Conservation (phyloP, 108 stramenopile species). For the Cylindrotheca fusiformis region DNA sequence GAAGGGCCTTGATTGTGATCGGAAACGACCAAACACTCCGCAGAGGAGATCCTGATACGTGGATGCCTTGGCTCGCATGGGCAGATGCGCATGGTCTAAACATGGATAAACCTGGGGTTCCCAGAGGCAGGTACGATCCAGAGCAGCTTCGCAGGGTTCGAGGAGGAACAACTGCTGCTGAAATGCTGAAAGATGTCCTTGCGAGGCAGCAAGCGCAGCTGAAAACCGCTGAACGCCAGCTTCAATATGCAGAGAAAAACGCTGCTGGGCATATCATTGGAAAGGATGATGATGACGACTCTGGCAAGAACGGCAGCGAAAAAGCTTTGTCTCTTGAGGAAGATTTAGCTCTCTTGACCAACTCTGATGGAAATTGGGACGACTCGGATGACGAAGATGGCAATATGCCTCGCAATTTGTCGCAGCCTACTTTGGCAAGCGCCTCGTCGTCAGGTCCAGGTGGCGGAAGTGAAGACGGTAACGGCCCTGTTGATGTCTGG, state of each 20-base stretch:
- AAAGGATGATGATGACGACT: constrained; percentile 58
- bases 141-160: constrained; percentile 91
- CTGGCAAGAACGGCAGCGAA: constrained; percentile 25
- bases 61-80: constrained; percentile 88
- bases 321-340: constrained; percentile 56
- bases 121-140: constrained; percentile 86
- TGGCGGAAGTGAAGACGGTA: constrained; percentile 31
- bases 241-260: constrained; percentile 81
- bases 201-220: constrained; percentile 87
- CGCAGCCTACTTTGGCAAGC: constrained; percentile 47
- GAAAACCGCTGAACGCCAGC: constrained; percentile 74
- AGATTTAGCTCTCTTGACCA: constrained; percentile 71
- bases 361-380: constrained; percentile 87
- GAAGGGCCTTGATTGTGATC: constrained; percentile 89
- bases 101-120: constrained; percentile 86
- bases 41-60: constrained; percentile 87
- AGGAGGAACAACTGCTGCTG: constrained; percentile 90
- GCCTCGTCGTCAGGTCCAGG: constrained; percentile 42
- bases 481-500: constrained; percentile 70
- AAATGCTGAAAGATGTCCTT: constrained; percentile 90
- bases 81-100: constrained; percentile 90
- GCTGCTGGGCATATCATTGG: constrained; percentile 84
- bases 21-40: constrained; percentile 90
- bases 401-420: constrained; percentile 45
- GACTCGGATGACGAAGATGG: constrained; percentile 78